Conservation (phyloP, 75 land plant species). For the Gnetum montanum region DNA sequence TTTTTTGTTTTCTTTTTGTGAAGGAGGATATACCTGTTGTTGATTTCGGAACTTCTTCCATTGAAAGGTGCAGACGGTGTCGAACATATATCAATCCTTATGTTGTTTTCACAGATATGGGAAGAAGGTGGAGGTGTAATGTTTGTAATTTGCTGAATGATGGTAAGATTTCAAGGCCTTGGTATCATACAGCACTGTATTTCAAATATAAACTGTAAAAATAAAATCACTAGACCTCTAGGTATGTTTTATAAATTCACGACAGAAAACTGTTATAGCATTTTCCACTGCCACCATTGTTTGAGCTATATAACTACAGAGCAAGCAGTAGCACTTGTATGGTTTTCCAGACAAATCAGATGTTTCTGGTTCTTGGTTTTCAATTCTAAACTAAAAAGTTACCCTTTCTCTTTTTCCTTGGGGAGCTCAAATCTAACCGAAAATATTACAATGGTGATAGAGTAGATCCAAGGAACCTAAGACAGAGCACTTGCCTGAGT, state of each 20-base stretch:
- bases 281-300: neutral
- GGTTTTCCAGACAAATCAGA: neutral
- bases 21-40: slow-evolving; percentile 93
- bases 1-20: slow-evolving; percentile 6
- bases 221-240: no score
- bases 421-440: no score
- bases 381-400: no score
- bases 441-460: no score
- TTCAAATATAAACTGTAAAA: no score
- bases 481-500: no score
- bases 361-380: no score
- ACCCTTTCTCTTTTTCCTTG: no score
- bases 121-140: slow-evolving; percentile 92
- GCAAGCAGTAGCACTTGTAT: slow-evolving; percentile 1
- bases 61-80: slow-evolving; percentile 89
- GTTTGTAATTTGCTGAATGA: slow-evolving; percentile 86
- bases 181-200: no score
- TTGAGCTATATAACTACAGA: neutral
- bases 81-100: slow-evolving; percentile 93
- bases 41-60: slow-evolving; percentile 70
- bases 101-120: slow-evolving; percentile 84
- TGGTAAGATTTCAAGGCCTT: slow-evolving; percentile 30
- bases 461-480: no score
- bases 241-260: no score
- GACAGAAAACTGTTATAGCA: no score